Percentiles rank a stretch among this genome's conserved stretches.
Evolutionary conservation across 768 basidiomycete genomes (phyloP).

Genomic region (Lactarius pseudohatsudake): DNA sequence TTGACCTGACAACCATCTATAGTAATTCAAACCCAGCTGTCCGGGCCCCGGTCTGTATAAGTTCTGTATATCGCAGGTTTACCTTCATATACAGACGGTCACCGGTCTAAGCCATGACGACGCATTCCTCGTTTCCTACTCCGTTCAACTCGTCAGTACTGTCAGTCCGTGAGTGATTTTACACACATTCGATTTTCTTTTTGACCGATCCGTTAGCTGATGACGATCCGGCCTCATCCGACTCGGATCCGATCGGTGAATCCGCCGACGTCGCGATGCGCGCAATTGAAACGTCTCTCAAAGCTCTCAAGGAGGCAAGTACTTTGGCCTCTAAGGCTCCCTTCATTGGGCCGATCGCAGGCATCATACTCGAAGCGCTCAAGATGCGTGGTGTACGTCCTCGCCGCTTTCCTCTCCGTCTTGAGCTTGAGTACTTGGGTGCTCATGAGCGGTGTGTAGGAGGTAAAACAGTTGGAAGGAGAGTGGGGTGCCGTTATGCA

Average conservation of each 20-base stretch:
- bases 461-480: not conserved
- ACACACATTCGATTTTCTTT: too few relatives aligned
- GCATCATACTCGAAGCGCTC: not conserved
- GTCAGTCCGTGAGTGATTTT: too few relatives aligned
- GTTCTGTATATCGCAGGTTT: too few relatives aligned
- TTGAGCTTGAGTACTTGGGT: not conserved
- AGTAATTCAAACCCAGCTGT: too few relatives aligned
- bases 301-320: not conserved
- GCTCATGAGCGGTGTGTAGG: not conserved
- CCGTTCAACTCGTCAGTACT: too few relatives aligned
- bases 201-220: not conserved
- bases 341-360: not conserved
- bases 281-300: not conserved
- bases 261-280: not conserved
- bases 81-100: too few relatives aligned
- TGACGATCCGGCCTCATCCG: not conserved
- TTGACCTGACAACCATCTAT: too few relatives aligned
- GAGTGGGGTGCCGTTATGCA: not conserved
- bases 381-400: not conserved
- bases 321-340: too few relatives aligned
- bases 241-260: not conserved
- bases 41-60: too few relatives aligned
- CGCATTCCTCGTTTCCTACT: too few relatives aligned
- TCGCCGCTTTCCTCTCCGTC: not conserved
- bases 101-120: too few relatives aligned